Base-by-base conservation (phyloP, 1,284 basidiomycete genomes). In the Boletus albobrunnescens region DNA sequence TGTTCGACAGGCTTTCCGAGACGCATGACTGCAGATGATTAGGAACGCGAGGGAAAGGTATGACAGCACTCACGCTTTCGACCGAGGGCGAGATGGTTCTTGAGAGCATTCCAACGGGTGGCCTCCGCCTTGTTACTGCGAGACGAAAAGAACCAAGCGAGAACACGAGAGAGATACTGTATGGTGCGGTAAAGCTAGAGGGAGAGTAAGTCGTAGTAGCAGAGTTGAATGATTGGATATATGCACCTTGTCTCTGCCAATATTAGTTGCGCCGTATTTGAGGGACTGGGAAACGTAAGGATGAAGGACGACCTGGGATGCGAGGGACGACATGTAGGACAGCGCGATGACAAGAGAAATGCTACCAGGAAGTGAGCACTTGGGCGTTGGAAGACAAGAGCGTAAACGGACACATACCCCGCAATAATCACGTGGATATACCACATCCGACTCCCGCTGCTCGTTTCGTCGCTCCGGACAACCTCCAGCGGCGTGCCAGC, bases 1-100 rank as follows among this genome's bases (percentile, higher is more conserved):
- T 97, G 93, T 67, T 99, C 95, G 53, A 96, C 60, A 24, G 94
- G 94, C 70, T 97, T 96, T 60, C 94, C 92, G 44, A 98, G 74
- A 17, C 95, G 82, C 78, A 98, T 78, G 43, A 97, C 94, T 96
- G 61, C 19, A 10, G 38, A 17, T 5, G 31, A 24, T 53, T 8
- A 49, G 40, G 12, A 13, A 10, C 16, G 33, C 10, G 38, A 33
- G 16, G 19, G n/a, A 41, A 27, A 13, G 69, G 10, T 6, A 11
- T 37, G 16, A 13, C 4, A 22, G 12, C 6, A 52, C 86, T 54
- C 64, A 93, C 91, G 71, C 69, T 92, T 94, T 52, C 92, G 77
- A 37, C 81, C 87, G 20, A 77, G 78, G 3, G 80, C 88, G 27
- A 94, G 78, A 58, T 91, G 89, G 24, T 72, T 71, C 68, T 93